Conservation (phyloP, 2,329 filamentous ascomycete species). For the Cladosporium cucumerinum region DNA sequence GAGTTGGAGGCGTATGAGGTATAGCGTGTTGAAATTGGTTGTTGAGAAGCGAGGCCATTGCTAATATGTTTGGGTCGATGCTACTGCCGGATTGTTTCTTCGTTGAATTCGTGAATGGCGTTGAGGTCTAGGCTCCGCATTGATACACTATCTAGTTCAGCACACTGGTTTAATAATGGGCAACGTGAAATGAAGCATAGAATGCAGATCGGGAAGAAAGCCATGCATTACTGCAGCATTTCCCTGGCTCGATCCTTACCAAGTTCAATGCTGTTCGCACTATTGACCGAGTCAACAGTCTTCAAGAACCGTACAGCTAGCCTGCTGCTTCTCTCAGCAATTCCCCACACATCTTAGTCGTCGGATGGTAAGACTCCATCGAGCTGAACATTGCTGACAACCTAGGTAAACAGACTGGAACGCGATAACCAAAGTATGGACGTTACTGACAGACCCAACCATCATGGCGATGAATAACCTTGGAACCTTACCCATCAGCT, state of each 20-base stretch:
- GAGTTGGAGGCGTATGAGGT: constrained; percentile 21
- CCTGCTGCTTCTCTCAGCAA: not conserved
- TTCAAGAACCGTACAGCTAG: too few species aligned
- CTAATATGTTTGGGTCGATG: not conserved
- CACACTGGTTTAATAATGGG: not conserved
- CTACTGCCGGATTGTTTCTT: not conserved
- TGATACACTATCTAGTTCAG: not conserved
- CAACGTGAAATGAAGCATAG: not conserved
- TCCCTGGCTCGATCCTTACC: not conserved
- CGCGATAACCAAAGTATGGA: not conserved
- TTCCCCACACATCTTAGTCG: not conserved
- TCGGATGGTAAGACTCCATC: not conserved
- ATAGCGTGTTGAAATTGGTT: not conserved
- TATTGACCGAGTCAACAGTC: too few species aligned
- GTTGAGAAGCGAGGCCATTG: not conserved
- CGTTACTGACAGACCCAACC: not conserved
- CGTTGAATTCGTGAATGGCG: too few species aligned
- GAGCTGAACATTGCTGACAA: not conserved
- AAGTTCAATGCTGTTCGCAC: not conserved
- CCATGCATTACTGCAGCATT: not conserved
- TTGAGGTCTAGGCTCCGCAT: not conserved
- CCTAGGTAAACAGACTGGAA: not conserved
- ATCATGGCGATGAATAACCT: not conserved
- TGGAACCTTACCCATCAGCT: not conserved
- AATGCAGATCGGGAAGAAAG: not conserved